Conservation (phyloP, 2,329 filamentous ascomycete species). For the Pseudocercospora fuligena region DNA sequence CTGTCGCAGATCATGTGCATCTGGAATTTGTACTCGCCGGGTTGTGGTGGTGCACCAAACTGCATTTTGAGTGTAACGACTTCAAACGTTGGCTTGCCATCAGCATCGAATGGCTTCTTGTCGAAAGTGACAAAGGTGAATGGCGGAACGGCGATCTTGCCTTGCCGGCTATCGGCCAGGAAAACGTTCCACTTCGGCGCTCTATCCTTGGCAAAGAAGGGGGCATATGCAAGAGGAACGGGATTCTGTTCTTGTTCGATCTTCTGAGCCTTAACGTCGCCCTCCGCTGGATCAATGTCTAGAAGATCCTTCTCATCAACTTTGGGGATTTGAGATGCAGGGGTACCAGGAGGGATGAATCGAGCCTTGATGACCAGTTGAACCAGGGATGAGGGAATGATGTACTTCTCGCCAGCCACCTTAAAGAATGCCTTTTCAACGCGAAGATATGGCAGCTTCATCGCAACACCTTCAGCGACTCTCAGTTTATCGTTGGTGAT, state of each 20-base stretch:
- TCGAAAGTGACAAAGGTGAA: slow-evolving; percentile 96
- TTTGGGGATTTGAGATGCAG: slow-evolving; percentile 67
- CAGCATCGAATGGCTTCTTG: slow-evolving; percentile 79
- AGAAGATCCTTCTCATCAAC: slow-evolving; percentile 81
- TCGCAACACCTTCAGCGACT: slow-evolving; percentile 74
- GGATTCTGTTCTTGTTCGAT: slow-evolving; percentile 72
- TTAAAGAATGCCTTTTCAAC: slow-evolving; percentile 98
- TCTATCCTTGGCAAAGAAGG: slow-evolving; percentile 87
- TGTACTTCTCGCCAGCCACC: slow-evolving; percentile 89
- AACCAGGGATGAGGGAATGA: slow-evolving; percentile 90
- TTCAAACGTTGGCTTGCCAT: slow-evolving; percentile 83
- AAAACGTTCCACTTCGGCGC: slow-evolving; percentile 93
- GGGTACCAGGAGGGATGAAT: slow-evolving; percentile 82
- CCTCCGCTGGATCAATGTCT: slow-evolving; percentile 90
- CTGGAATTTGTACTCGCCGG: slow-evolving; percentile 91
- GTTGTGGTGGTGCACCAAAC: slow-evolving; percentile 90
- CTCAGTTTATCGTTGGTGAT: slow-evolving; percentile 78
- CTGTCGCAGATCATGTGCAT: slow-evolving; percentile 94
- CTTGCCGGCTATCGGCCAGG: slow-evolving; percentile 89
- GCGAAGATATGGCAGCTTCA: slow-evolving; percentile 80
- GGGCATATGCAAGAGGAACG: slow-evolving; percentile 86
- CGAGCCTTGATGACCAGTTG: slow-evolving; percentile 94
- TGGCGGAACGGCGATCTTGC: slow-evolving; percentile 93
- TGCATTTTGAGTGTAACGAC: slow-evolving; percentile 97
- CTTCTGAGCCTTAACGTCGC: slow-evolving; percentile 78